phyloP scores from a whole-genome alignment of 371 early-diverging fungal species.

The Mucor irregularis region DNA sequence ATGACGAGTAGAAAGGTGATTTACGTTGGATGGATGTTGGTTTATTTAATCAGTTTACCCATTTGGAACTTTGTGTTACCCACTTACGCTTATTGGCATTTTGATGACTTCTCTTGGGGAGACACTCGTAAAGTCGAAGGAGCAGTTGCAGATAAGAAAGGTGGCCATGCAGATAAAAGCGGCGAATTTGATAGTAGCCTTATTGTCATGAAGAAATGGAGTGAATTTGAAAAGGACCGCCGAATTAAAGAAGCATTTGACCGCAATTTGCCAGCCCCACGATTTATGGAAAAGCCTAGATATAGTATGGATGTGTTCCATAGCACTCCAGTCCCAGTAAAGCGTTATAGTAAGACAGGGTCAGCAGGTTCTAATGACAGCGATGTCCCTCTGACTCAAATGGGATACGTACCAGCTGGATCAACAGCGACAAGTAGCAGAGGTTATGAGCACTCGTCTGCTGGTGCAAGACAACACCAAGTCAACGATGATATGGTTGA shows the following conservation, averaged over 20 bases:
- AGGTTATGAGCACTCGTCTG: too few species aligned
- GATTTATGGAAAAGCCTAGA: constrained; percentile 18
- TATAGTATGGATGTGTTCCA: constrained; percentile 24
- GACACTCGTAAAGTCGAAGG: constrained; percentile 72
- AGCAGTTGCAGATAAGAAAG: constrained; percentile 56
- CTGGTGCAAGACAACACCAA: neutral
- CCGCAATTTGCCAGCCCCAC: constrained; percentile 19
- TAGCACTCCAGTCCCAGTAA: constrained; percentile 9
- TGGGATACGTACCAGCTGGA: neutral
- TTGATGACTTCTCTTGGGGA: constrained; percentile 99
- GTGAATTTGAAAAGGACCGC: constrained; percentile 66
- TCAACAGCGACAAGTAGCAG: neutral
- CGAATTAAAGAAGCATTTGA: constrained; percentile 20
- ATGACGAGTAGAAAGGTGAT: constrained; percentile 87
- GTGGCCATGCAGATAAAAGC: constrained; percentile 57
- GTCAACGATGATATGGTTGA: too few species aligned
- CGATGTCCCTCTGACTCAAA: constrained; percentile 31
- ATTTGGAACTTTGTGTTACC: constrained; percentile 97
- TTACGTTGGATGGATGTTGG: constrained; percentile 95
- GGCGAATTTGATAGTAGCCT: constrained; percentile 65
- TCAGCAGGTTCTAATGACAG: constrained; percentile 36
- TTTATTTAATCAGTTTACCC: constrained; percentile 90
- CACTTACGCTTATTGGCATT: constrained; percentile 98
- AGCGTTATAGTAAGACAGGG: constrained; percentile 17
- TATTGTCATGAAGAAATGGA: constrained; percentile 70